Base-by-base conservation (phyloP, 2,329 filamentous ascomycete species). In the Fusarium sublunatum region DNA sequence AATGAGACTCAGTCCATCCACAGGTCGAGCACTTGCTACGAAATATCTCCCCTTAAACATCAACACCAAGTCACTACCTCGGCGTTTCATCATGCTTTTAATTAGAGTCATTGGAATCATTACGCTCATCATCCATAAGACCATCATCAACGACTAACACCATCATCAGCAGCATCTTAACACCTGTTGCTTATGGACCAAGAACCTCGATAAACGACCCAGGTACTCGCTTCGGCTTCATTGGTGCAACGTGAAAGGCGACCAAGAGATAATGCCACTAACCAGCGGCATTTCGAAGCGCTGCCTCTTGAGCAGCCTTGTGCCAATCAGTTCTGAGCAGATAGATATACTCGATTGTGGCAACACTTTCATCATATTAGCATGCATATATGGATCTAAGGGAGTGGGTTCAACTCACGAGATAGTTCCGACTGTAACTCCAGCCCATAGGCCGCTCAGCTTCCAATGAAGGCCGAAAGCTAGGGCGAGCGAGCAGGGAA, bases 401-500 rank as follows among this genome's bases (percentile, higher is more conserved):
- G 2, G 22, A 6, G 6, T 22, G 7, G 3, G 24, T 36, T 26
- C 7, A 44, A 81, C 83, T 79, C 74, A 85, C 82, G 90, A 75
- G 6, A 82, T 76, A 12, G 96, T 78, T 2, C 91, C 93, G 63
- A 96, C 75, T 0, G 88, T 90, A 7, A 93, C 86, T 19, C 92
- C 91, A 11, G 83, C 79, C 94, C 94, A 98, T 15, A 98, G 79
- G 1, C 94, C 94, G 53, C 86, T 82, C 34, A 98, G 79, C 42
- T 87, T 86, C 92, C 91, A 96, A 19, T 82, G 82, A 4, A 93
- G 78, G 0, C 87, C 89, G 74, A 98, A 97, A 0, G 88, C 90
- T 0, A 90, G 86, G 5, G 85, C 86, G 65, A 97, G 90, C 35
- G 89, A 92, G 31, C 97, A 86, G 0, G 95, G 94, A 76, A 98